Base-by-base conservation (phyloP, 345 rosid genomes). In the Clarkia xantiana region DNA sequence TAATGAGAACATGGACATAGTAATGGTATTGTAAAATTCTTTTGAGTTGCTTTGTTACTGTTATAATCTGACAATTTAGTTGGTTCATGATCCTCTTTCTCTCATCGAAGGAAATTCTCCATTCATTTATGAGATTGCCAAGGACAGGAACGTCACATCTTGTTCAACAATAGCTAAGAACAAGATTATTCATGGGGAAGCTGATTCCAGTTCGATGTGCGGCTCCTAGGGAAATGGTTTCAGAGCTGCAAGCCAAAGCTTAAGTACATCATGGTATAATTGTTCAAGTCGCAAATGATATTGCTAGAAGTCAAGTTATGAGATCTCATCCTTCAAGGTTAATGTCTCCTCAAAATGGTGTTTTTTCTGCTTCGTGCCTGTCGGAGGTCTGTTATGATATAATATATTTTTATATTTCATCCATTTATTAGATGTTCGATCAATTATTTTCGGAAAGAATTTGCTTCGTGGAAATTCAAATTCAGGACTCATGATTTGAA, bases 71-170 rank as follows among this genome's bases (percentile, higher is more conserved):
- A 10, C 36, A 29, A 10, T 29, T 29, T 29, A 29, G 36, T 29
- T 7, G 8, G 36, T 29, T 29, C 36, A 29, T 29, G 36, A 5
- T 29, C 8, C 36, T 29, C 9, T 5, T 29, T 29, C 36, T 29
- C 36, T 10, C 36, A 29, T 67, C 55, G 60, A 85, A 89, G 97
- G 96, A 72, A 40, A 65, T 79, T 11, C 56, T 86, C 54, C 68
- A 72, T 63, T 72, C 79, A 45, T 79, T 90, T 53, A 77, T 86
- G 94, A 81, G 81, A 56, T 86, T 81, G 64, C 97, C 97, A 40
- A 67, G 91, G 64, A 60, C 71, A 14, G 53, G 59, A 51, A 50
- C 51, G 11, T 47, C 55, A 40, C 59, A 65, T 20, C 62, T 73
- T 47, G 54, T 62, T 56, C 25, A 58, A 62, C 44, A n/a, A n/a